Evolutionary conservation across 441 rosid species (phyloP).

Genomic region (Pelargonium fulgidum): DNA sequence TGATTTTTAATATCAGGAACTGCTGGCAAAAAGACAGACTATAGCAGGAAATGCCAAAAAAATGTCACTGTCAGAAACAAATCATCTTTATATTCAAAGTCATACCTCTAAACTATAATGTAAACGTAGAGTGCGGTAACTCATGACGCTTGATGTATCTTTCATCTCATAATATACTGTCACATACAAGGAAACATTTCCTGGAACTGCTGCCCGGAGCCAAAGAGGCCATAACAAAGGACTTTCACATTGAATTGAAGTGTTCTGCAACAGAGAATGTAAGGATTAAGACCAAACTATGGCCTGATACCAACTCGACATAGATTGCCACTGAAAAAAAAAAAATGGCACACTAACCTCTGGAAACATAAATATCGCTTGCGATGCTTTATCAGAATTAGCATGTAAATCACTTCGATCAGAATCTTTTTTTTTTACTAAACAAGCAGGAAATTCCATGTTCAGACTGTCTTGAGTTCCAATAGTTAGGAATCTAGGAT

Average conservation of each 20-base stretch:
- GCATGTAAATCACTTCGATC: constrained; percentile 30
- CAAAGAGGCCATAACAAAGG: constrained; percentile 85
- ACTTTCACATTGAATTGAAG: constrained; percentile 43
- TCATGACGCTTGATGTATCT: constrained; percentile 66
- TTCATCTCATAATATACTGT: constrained; percentile 83
- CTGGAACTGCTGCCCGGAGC: constrained; percentile 93
- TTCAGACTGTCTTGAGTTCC: constrained; percentile 52
- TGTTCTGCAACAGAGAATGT: constrained; percentile 47
- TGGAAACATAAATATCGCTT: constrained; percentile 62
- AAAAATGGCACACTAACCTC: constrained; percentile 49
- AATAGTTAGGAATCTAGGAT: constrained; percentile 64
- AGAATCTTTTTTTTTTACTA: constrained; percentile 39
- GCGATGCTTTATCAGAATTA: constrained; percentile 32
- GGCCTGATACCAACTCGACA: constrained; percentile 19
- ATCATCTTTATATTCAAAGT: constrained; percentile 1
- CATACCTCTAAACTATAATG: constrained; percentile 68
- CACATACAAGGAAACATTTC: constrained; percentile 52
- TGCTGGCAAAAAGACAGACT: background rate
- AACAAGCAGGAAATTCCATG: constrained; percentile 57
- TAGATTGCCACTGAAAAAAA: constrained; percentile 18
- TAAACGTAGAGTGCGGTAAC: constrained; percentile 83
- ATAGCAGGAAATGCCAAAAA: background rate
- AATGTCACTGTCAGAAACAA: background rate
- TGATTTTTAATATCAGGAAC: constrained; percentile 3
- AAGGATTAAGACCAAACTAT: constrained; percentile 22